A percentile compares a stretch with the other conserved stretches of the same genome.
Conservation (phyloP, 1,284 basidiomycete genomes). For the Gymnopus androsaceus region DNA sequence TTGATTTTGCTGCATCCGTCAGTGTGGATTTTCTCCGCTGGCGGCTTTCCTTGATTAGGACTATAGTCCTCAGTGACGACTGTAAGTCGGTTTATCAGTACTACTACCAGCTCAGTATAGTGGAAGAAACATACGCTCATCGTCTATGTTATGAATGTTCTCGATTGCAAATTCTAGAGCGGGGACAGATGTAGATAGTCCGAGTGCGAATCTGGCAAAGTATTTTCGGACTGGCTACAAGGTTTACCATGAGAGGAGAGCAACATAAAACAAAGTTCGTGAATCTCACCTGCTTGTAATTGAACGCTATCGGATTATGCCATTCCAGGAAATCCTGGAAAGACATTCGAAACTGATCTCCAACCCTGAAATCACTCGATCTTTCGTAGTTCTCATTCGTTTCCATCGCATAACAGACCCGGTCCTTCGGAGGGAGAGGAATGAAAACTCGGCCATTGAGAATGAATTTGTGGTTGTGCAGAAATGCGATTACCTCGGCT, state of each 20-base stretch:
- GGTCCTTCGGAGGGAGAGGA: conserved; percentile 48
- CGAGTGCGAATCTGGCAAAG: conserved; percentile 62
- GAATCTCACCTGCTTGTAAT: conserved; percentile 54
- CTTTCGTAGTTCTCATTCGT: conserved; percentile 40
- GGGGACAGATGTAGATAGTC: conserved; percentile 66
- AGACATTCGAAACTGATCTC: conserved; percentile 46
- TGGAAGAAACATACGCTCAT: conserved; percentile 25
- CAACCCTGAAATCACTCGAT: conserved; percentile 13
- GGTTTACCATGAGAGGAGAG: not conserved
- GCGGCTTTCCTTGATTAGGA: conserved; percentile 37
- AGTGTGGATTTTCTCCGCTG: conserved; percentile 63
- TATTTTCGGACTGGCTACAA: conserved; percentile 66
- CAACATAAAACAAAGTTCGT: not conserved
- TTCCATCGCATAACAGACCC: conserved; percentile 46
- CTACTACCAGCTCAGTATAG: conserved; percentile 19
- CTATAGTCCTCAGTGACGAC: conserved; percentile 27
- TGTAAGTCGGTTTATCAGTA: not conserved
- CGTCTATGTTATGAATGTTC: conserved; percentile 50
- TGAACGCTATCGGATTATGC: conserved; percentile 61
- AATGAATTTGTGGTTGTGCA: conserved; percentile 38
- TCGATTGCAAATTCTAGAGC: conserved; percentile 50
- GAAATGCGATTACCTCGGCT: conserved; percentile 24
- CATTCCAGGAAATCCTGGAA: conserved; percentile 54
- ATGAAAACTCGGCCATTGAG: conserved; percentile 48
- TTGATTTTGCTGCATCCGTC: conserved; percentile 77